Evolutionary conservation across 2,329 filamentous ascomycete genomes (phyloP), one percentile per base, ranked within the genome.

Genomic region (Tetracladium maxilliforme): DNA sequence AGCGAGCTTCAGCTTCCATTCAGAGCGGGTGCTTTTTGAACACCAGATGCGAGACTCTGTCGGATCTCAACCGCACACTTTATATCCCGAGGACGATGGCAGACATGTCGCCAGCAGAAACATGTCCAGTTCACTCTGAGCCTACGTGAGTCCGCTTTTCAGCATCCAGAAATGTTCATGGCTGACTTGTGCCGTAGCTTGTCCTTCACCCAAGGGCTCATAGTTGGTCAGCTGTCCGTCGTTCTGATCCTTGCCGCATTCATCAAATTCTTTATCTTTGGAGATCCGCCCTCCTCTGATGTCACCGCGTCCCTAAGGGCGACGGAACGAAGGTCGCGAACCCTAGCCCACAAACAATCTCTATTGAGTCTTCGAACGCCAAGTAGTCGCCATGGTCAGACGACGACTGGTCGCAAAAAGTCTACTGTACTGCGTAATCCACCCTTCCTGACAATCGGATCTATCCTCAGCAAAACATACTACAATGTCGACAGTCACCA

Each of bases 211-310:
- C 83, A 93, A 48, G 90, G 90, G 15, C 77, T 98, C 39, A 71
- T 98, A 24, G 64, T 95, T 16, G 90, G 90, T 24, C 90, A 98
- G 51, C 64, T 98, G 25, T 92, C 84, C 3, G 80, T 98, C 22
- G 81, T 93, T 10, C 58, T 95, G 14, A 64, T 98, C 19, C 71
- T 98, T 33, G 86, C 84, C 35, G 82, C 79, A 38, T 95, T 98
- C 54, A 95, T 98, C 52, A 93, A 93, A 49, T 98, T 94, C 69
- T 98, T 98, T 67, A 95, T 98, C 45, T 95, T 98, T 46, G 90
- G 90, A 40, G 90, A 95, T 45, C 73, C 83, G 5, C 83, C 84
- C 1, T 83, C 80, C 2, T 65, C 83, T 32, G 84, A 92, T 34
- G 72, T 77, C 27, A 81, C 78, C 12, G 81, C 83, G 9, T 64